phyloP scores from a whole-genome alignment of 768 basidiomycete genomes.

The Boletus rubescentipes region DNA sequence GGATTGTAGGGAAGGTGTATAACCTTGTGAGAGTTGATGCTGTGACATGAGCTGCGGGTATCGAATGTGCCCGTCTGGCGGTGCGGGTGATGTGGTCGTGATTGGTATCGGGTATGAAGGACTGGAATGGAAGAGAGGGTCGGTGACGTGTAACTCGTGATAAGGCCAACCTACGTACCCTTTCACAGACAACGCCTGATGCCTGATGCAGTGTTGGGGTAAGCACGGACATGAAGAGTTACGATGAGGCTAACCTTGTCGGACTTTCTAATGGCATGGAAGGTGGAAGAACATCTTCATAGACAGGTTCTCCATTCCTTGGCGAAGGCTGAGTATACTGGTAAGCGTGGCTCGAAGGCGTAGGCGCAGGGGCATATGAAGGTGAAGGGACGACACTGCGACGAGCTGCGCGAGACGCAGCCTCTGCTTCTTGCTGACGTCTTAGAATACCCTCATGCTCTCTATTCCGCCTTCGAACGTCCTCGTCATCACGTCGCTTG shows the following conservation, averaged over 20 bases:
- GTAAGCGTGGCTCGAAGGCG: slow-evolving; percentile 32
- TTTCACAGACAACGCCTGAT: slow-evolving; percentile 31
- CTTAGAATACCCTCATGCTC: slow-evolving; percentile 58
- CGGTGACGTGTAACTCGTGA: slow-evolving; percentile 8
- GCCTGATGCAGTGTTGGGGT: slow-evolving; percentile 27
- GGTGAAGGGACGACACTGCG: slow-evolving; percentile 33
- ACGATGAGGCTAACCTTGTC: slow-evolving; percentile 47
- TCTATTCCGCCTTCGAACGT: slow-evolving; percentile 42
- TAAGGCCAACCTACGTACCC: slow-evolving; percentile 31
- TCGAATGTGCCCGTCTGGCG: slow-evolving; percentile 44
- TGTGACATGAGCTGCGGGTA: slow-evolving; percentile 78
- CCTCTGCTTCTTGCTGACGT: slow-evolving; percentile 61
- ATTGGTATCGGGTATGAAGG: slow-evolving; percentile 52
- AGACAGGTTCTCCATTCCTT: slow-evolving; percentile 30
- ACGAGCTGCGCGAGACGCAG: slow-evolving; percentile 45
- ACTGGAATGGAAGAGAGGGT: slow-evolving; percentile 25
- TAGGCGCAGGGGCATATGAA: slow-evolving; percentile 28
- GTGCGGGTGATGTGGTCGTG: slow-evolving; percentile 69
- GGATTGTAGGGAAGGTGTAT: slow-evolving; percentile 71
- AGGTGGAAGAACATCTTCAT: slow-evolving; percentile 34
- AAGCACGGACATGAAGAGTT: slow-evolving; percentile 37
- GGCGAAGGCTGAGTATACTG: slow-evolving; percentile 34
- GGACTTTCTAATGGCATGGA: slow-evolving; percentile 69
- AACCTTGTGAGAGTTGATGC: slow-evolving; percentile 77
- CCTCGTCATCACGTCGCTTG: slow-evolving; percentile 48